Evolutionary conservation across 2,329 filamentous ascomycete genomes (phyloP), one percentile per base, ranked within the genome.

Genomic region (Proliferodiscus dingleyae): DNA sequence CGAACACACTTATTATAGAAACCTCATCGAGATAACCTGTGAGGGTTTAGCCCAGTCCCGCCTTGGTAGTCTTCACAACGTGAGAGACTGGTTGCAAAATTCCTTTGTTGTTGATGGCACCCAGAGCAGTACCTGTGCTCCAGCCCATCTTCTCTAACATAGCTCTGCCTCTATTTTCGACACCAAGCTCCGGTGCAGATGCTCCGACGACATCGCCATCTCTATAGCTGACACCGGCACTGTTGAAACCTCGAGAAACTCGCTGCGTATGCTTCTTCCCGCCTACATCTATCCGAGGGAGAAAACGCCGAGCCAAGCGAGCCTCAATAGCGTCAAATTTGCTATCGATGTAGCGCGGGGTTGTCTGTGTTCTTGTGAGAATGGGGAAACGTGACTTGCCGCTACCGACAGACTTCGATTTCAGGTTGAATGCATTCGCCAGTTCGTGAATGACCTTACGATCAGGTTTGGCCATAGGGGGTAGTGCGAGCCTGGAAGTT

Each of bases 91-190:
- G 91, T 50, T 88, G 80, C 53, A 95, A 67, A 42, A 95, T 93
- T 24, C 93, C 93, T 65, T 93, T 87, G 64, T 94, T 95, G 52
- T 94, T 82, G 1, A 72, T 63, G 9, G 87, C 80, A 42, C 93
- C 93, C 1, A 98, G 74, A 1, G 86, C 87, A 61, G 84, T 95
- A 4, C 93, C 93, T 42, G 76, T 84, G 50, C 79, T 86, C 90
- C 93, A 98, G 3, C 93, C 93, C 93, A 97, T 97, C 68, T 93
- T 97, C 69, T 95, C 89, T 53, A 98, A 69, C 81, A 98, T 87
- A 3, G 81, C 80, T 41, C 89, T 79, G 9, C 93, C 93, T 55
- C 81, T 88, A 63, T 95, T 97, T 43, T 85, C 86, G 4, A 73
- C 71, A 1, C 87, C 87, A 24, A 98, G 74, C 64, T 95, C 90